Base-by-base conservation (phyloP, 768 basidiomycete species). In the Hypholoma fasciculare region DNA sequence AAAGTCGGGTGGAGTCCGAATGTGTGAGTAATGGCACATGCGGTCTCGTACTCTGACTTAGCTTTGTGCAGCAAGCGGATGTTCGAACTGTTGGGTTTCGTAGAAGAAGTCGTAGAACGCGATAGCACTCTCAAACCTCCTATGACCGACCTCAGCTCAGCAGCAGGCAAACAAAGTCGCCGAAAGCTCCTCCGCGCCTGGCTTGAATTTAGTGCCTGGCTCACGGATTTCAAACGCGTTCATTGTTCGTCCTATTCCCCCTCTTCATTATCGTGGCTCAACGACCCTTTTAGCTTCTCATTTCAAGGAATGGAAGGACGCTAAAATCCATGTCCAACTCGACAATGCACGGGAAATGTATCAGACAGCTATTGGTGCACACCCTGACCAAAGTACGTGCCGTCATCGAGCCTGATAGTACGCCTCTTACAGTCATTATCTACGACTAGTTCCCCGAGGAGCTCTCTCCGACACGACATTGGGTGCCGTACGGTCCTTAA, bases 111-210 rank as follows among this genome's bases (percentile, higher is more conserved):
- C 16, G 69, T 59, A 38, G 75, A 76, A 6, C 68, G 69, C 4
- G 83, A 85, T 39, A 65, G 70, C 5, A 78, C 77, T 0, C 71
- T 92, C 12, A 74, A 73, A 6, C 82, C 88, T 17, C 89, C 89
- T 0, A 43, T 70, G 5, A 83, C 84, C 3, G 83, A 89, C 58
- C 64, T 76, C 14, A 64, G 54, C 9, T 78, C 75, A 8, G 64
- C 72, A 8, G 71, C 76, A 39, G 87, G 86, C 16, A 79, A 72
- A 57, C 75, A 77, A 55, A 82, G 78, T 59, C 79, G 86, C 4
- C 79, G 80, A 20, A 87, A 80, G 65, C 78, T 94, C 3, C 78
- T 94, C 49, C 82, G 92, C 36, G 89, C 87, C 27, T 94, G 92
- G 92, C 79, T 92, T 16, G 92, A 94, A 67, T 71, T 88, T 7